Conservation (phyloP, 2,329 filamentous ascomycete genomes). For the Colletotrichum godetiae region DNA sequence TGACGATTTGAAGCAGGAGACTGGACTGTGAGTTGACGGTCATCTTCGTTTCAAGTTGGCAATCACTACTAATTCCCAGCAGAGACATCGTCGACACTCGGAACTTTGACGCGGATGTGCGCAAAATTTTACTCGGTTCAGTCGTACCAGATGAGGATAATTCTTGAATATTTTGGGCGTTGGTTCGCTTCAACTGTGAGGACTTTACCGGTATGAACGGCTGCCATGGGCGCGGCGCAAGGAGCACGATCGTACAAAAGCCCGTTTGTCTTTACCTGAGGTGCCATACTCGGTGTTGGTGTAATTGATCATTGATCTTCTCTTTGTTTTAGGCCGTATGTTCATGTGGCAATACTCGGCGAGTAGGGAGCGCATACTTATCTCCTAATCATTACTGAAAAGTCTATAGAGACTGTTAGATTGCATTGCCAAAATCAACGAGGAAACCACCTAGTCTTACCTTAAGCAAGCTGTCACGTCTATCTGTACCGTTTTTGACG, state of each 20-base stretch:
- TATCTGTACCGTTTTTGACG: background rate
- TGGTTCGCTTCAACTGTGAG: background rate
- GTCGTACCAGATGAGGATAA: background rate
- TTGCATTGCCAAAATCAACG: too few species aligned
- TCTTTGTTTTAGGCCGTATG: too few species aligned
- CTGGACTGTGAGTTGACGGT: background rate
- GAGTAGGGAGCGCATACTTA: too few species aligned
- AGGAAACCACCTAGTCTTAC: background rate
- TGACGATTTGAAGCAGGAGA: background rate
- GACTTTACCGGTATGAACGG: background rate
- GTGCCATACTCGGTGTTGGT: too few species aligned
- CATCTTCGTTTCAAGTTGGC: background rate
- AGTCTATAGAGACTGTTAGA: too few species aligned
- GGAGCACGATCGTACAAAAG: too few species aligned
- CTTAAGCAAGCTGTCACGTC: background rate
- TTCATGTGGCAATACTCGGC: too few species aligned
- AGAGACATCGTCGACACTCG: background rate
- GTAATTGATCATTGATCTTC: too few species aligned
- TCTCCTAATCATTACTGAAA: too few species aligned
- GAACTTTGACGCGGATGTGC: background rate
- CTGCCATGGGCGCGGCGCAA: background rate
- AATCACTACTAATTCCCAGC: background rate
- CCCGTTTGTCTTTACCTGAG: too few species aligned
- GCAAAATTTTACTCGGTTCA: background rate
- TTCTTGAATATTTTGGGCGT: background rate